Evolutionary conservation across 2,329 filamentous ascomycete species (phyloP), one percentile per base, ranked within the genome.

Genomic region (Rhexocercosporidium sp.): DNA sequence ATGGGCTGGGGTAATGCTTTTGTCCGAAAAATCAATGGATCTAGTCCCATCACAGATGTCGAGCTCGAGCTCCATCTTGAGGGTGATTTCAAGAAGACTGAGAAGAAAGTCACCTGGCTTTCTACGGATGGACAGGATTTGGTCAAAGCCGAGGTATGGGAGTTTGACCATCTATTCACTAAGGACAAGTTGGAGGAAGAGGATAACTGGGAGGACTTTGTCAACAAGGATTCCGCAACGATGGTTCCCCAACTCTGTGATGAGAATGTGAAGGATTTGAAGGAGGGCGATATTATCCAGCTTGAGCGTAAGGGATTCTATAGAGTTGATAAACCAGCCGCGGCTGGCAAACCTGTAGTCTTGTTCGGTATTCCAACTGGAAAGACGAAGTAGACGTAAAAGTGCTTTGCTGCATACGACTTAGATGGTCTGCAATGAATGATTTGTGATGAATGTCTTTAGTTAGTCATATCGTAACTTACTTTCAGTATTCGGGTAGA

Each of bases 41-140:
- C 82, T 39, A 79, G 82, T 66, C 82, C 87, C 57, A 89, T 97
- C 74, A 90, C 89, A 14, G 83, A 82, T 41, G 84, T 97, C 46
- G 91, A 92, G 66, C 84, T 96, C 63, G 93, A 97, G 81, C 88
- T 97, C n/a, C 91, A 98, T 80, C 87, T 97, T 59, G 88, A 92
- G 75, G 94, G 95, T 65, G 95, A 98, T 78, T 92, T 98, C 79
- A 97, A 97, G 85, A 91, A 92, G 77, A 98, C 95, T 0, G 90
- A 93, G 76, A 97, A 97, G 88, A 98, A 98, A 85, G 88, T 98
- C 44, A 97, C 94, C 74, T 98, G 95, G 95, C 83, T 98, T 57
- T 90, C 93, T 1, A 87, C 86, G 0, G 88, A 92, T 72, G 87
- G 87, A 53, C 92, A 95, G 81, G 87, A 91, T 66, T 86, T 97